Base-by-base conservation (phyloP, 2,329 filamentous ascomycete genomes). In the Sporothrix luriei region DNA sequence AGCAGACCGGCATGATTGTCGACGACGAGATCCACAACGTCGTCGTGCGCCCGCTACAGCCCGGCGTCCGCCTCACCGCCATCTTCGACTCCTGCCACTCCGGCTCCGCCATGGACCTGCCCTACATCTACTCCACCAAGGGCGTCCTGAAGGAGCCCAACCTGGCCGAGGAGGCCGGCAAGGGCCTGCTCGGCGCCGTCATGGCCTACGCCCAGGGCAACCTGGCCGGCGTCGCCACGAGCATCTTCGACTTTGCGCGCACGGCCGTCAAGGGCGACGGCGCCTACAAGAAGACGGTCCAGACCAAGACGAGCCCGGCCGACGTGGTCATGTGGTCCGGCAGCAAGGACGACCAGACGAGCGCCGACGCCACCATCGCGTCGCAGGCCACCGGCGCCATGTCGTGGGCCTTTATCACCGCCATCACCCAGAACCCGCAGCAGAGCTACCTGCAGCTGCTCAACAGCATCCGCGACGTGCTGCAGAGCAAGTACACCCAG, bases 291-390 rank as follows among this genome's bases (percentile, higher is more conserved):
- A 90, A 90, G 77, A 89, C 93, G 65, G 82, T 94, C 74, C 86
- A 90, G 74, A 97, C 94, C 54, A 97, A 97, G 84, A 97, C 94
- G 13, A 95, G 91, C 62, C 91, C 94, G 1, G 95, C 95, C 57
- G 95, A 98, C 79, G 94, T 99, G 57, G 87, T 98, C 78, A 97
- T 98, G 93, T 95, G 94, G 88, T 97, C 93, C 68, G 95, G 95
- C 69, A 97, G 92, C 83, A 98, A 98, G 80, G 95, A 98, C 77
- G 89, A 91, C 74, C 95, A 99, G 82, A 99, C 94, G 76, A 97
- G 93, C 73, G 91, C 93, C 80, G 95, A 99, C 78, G 94, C 94
- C n/a, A 91, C 89, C 24, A 97, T 98, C 75, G 88, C 86, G 48
- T 91, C 93, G 66, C 87, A 97, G 80, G 94, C 95, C 38, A 98